phyloP scores from a whole-genome alignment of 805 yeast genomes.

The Osmozyma mogii region DNA sequence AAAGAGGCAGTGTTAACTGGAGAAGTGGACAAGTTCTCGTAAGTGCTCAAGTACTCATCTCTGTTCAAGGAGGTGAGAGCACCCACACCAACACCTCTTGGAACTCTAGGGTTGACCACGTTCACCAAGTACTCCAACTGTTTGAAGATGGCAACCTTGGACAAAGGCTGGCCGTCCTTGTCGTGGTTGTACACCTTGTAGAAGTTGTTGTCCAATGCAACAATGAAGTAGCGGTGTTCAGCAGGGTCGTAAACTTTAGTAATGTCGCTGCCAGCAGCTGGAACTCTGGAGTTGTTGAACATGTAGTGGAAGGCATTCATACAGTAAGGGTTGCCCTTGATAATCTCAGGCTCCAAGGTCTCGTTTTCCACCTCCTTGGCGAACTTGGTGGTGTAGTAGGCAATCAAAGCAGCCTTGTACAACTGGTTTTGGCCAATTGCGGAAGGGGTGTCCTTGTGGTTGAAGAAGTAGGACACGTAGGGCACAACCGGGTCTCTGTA shows the following conservation, averaged over 20 bases:
- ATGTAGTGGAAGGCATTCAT: conserved; percentile 88
- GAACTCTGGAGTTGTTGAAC: conserved; percentile 86
- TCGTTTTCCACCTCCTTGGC: conserved; percentile 60
- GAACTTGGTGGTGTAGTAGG: conserved; percentile 61
- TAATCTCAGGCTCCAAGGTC: conserved; percentile 72
- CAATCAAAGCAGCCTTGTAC: conserved; percentile 68
- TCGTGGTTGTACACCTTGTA: conserved; percentile 66
- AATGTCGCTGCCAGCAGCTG: conserved; percentile 56
- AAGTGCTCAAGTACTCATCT: conserved; percentile 66
- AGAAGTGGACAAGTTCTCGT: conserved; percentile 47
- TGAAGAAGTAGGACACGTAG: conserved; percentile 82
- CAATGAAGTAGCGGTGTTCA: conserved; percentile 60
- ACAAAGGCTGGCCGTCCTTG: conserved; percentile 32
- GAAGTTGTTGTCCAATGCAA: conserved; percentile 69
- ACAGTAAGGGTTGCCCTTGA: conserved; percentile 76
- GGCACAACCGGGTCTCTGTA: conserved; percentile 95
- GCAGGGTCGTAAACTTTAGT: conserved; percentile 44
- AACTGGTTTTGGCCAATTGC: conserved; percentile 56
- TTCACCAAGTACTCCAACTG: conserved; percentile 50
- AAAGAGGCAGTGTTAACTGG: conserved; percentile 58
- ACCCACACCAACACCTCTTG: conserved; percentile 56
- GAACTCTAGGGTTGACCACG: conserved; percentile 26
- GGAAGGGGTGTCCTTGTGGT: conserved; percentile 63
- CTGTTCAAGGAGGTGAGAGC: conserved; percentile 77
- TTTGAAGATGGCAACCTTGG: conserved; percentile 42